Percentiles rank a stretch among this genome's conserved stretches.
These are phyloP conservation scores for Diaporthe sp. DNA, from an alignment of 2,329 filamentous ascomycete species.

Conservation along the genomic window DNA sequence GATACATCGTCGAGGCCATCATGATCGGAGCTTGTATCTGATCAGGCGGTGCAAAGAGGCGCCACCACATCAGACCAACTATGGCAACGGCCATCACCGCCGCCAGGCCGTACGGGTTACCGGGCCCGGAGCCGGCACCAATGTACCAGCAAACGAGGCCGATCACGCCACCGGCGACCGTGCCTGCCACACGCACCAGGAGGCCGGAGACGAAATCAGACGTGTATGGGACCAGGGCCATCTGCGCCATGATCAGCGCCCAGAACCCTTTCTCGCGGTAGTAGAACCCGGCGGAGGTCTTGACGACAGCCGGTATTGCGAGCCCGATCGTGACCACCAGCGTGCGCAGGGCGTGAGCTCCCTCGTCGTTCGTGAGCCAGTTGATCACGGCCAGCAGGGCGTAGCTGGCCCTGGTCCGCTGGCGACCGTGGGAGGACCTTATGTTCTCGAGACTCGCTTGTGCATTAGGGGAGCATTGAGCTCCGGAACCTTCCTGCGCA, in stretches of 20 bases:
- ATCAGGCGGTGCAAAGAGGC: constrained; percentile 49
- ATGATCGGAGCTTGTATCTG: constrained; percentile 49
- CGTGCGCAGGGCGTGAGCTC: background rate
- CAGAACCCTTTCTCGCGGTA: constrained; percentile 66
- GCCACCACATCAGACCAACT: constrained; percentile 51
- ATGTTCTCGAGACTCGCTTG: background rate
- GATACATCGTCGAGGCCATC: constrained; percentile 53
- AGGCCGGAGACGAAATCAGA: constrained; percentile 63
- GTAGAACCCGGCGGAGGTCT: constrained; percentile 60
- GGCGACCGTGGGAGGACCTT: background rate
- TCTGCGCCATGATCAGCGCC: constrained; percentile 65
- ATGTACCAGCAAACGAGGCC: constrained; percentile 65
- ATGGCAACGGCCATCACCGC: constrained; percentile 57
- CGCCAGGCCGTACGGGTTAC: constrained; percentile 63
- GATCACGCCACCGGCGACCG: constrained; percentile 59
- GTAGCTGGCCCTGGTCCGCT: background rate
- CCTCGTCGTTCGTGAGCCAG: background rate
- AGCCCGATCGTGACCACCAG: background rate
- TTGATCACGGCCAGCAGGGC: background rate
- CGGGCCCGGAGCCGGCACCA: constrained; percentile 59
- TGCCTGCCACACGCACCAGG: constrained; percentile 55
- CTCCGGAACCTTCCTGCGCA: background rate
- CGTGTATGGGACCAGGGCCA: constrained; percentile 61
- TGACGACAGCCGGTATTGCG: constrained; percentile 27
- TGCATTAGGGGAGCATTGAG: background rate